phyloP scores from a whole-genome alignment of 139 green algal species.

The Closterium sp. region DNA sequence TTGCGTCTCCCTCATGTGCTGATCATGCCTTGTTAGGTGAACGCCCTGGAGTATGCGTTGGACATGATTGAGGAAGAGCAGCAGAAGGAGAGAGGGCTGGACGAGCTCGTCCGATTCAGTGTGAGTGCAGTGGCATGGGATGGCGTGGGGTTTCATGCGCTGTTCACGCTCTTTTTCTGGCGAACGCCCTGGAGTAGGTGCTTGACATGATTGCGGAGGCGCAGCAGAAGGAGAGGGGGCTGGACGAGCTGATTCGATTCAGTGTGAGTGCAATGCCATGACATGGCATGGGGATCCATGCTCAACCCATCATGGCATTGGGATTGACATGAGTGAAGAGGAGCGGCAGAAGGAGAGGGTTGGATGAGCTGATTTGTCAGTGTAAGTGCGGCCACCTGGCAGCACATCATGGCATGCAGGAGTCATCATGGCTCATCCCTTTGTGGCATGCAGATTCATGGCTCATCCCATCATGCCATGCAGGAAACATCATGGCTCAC shows the following conservation, averaged over 20 bases:
- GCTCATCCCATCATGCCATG: not conserved
- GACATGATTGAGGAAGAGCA: constrained; percentile 37
- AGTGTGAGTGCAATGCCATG: not conserved
- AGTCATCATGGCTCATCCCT: not conserved
- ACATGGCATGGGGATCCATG: no score
- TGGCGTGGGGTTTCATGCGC: no score
- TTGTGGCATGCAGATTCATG: not conserved
- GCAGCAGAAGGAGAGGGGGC: not conserved
- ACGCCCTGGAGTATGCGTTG: constrained; percentile 25
- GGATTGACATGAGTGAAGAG: no score
- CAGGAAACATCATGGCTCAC: no score
- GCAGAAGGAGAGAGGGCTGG: constrained; percentile 22
- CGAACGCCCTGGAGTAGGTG: no score
- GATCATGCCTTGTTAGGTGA: not conserved
- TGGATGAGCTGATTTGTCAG: not conserved
- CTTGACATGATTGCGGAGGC: not conserved
- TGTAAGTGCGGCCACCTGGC: not conserved
- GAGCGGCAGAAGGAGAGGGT: no score
- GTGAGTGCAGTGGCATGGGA: not conserved
- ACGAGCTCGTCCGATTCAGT: constrained; percentile 22
- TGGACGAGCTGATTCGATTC: not conserved
- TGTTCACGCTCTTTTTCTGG: no score
- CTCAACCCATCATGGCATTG: no score
- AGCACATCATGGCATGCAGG: not conserved
- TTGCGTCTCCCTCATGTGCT: not conserved